Percentiles rank a stretch among this genome's conserved stretches.
Conservation (phyloP, 164 flowering plant genomes). For the Euptelea pleiosperma region DNA sequence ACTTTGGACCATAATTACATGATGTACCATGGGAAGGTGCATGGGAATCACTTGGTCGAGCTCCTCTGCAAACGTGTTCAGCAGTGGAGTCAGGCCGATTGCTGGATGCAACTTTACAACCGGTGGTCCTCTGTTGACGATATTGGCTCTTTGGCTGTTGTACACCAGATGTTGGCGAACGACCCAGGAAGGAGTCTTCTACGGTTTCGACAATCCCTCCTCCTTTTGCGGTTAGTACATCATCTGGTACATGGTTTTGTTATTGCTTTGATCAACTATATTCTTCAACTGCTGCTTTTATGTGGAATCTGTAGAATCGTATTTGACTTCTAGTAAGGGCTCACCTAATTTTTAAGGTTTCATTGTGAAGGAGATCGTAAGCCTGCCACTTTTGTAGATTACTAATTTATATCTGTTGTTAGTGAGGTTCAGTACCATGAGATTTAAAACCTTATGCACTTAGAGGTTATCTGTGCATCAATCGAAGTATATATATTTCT, state of each 20-base stretch:
- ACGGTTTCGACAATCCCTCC: constrained; percentile 66
- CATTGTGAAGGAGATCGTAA: too few relatives aligned
- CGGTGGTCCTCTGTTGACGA: constrained; percentile 79
- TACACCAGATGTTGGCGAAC: constrained; percentile 64
- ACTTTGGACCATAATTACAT: constrained; percentile 69
- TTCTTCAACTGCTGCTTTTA: not conserved
- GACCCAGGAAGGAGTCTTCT: constrained; percentile 59
- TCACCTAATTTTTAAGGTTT: too few relatives aligned
- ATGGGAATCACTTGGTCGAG: constrained; percentile 55
- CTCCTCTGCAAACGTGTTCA: constrained; percentile 47
- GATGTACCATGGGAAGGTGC: constrained; percentile 66
- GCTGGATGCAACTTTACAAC: constrained; percentile 76
- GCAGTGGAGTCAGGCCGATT: constrained; percentile 66
- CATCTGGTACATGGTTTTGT: not conserved
- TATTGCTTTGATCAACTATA: not conserved
- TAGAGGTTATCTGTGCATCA: not conserved
- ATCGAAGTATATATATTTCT: not conserved
- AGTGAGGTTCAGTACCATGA: not conserved
- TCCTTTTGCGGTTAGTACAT: constrained; percentile 49
- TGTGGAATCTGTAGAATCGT: too few relatives aligned
- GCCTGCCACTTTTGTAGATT: too few relatives aligned
- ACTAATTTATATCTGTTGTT: not conserved
- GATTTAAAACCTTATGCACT: not conserved
- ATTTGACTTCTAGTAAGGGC: too few relatives aligned
- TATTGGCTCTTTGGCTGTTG: constrained; percentile 72